Evolutionary conservation across 768 basidiomycete genomes (phyloP).

Genomic region (Sarcomyxa edulis): DNA sequence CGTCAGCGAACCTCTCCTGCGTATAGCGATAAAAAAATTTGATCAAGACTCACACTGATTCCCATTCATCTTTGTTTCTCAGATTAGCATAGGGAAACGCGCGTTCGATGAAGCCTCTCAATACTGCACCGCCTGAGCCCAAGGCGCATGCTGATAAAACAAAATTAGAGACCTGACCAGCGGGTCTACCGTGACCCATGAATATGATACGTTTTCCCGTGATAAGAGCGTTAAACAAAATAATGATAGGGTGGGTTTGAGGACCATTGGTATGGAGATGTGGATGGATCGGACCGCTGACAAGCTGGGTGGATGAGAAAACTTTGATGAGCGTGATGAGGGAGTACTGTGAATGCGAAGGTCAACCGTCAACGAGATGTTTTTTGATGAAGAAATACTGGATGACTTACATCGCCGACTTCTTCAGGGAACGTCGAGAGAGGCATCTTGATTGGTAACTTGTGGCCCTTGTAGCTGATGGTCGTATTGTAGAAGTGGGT

Average conservation of each 20-base stretch:
- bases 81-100: constrained; percentile 96
- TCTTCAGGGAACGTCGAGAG: constrained; percentile 88
- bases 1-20: neutral
- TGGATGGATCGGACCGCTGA: constrained; percentile 77
- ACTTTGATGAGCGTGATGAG: constrained; percentile 85
- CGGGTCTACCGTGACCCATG: constrained; percentile 84
- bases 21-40: constrained; percentile 3
- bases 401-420: constrained; percentile 82
- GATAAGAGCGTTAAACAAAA: constrained; percentile 93
- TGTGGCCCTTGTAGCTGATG: constrained; percentile 78
- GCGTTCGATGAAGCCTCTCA: constrained; percentile 85
- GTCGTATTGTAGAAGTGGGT: constrained; percentile 91
- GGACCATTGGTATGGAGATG: constrained; percentile 92
- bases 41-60: constrained; percentile 61
- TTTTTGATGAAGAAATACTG: constrained; percentile 4
- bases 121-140: constrained; percentile 78
- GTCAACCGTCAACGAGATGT: constrained; percentile 1
- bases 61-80: constrained; percentile 84
- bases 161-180: constrained; percentile 84
- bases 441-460: constrained; percentile 88
- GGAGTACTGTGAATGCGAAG: constrained; percentile 74
- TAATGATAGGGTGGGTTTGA: constrained; percentile 88
- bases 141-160: constrained; percentile 94
- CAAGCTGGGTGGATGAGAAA: constrained; percentile 54
- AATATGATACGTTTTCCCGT: constrained; percentile 97